These are phyloP conservation scores for Singerocomus rubriflavus DNA, from an alignment of 1,284 basidiomycete genomes.

Conservation along the genomic window DNA sequence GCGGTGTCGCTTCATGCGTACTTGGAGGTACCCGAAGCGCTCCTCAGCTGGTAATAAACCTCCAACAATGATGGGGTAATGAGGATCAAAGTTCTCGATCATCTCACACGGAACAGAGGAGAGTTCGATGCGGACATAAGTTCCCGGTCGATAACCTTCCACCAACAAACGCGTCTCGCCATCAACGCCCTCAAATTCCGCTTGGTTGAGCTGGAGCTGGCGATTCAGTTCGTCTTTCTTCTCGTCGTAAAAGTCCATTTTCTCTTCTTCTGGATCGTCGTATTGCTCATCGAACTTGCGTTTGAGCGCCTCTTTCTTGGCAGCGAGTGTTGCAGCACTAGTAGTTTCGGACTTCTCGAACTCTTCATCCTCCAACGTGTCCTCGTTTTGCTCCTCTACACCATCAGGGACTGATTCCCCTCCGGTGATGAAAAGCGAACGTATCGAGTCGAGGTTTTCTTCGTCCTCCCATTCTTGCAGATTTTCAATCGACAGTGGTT, in stretches of 20 bases:
- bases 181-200: constrained; percentile 85
- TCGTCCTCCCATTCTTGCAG: constrained; percentile 84
- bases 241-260: constrained; percentile 85
- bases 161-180: constrained; percentile 77
- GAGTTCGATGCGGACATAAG: constrained; percentile 94
- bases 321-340: constrained; percentile 61
- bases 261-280: constrained; percentile 79
- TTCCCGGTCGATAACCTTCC: constrained; percentile 88
- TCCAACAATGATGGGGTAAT: constrained; percentile 89
- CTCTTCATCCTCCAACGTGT: constrained; percentile 42
- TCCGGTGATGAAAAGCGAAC: constrained; percentile 91
- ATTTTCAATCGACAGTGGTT: constrained; percentile 43
- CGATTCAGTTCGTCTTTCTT: constrained; percentile 90
- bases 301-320: constrained; percentile 91
- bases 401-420: constrained; percentile 34
- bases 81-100: constrained; percentile 90
- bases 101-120: constrained; percentile 85
- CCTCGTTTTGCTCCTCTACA: constrained; percentile 39
- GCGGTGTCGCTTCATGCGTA: constrained; percentile 93
- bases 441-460: constrained; percentile 81
- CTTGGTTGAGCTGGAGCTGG: constrained; percentile 82
- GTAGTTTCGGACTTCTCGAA: constrained; percentile 37
- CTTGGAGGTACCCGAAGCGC: constrained; percentile 91
- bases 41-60: constrained; percentile 92
- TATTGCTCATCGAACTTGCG: constrained; percentile 97